Percentiles rank a stretch among this genome's conserved stretches.
Evolutionary conservation across 1,284 basidiomycete genomes (phyloP).

Genomic region (Rugiboletus extremiorientalis): DNA sequence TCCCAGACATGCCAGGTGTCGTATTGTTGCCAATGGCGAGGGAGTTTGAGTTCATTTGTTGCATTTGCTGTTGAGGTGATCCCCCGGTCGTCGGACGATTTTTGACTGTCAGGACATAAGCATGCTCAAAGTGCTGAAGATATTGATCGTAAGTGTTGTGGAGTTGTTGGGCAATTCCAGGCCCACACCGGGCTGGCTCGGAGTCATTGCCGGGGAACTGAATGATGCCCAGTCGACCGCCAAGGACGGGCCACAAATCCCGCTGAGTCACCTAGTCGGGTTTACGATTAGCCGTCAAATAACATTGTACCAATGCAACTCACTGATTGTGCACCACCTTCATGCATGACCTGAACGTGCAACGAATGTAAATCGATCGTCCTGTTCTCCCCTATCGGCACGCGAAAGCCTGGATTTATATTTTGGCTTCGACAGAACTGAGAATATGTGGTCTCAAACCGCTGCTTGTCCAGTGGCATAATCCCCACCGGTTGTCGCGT

Average conservation of each 20-base stretch:
- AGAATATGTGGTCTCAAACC: constrained; percentile 51
- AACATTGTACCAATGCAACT: constrained; percentile 18
- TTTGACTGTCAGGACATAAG: constrained; percentile 42
- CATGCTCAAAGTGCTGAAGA: constrained; percentile 55
- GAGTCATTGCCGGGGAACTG: constrained; percentile 55
- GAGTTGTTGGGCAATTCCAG: constrained; percentile 57
- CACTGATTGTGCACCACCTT: constrained; percentile 53
- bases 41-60: constrained; percentile 15
- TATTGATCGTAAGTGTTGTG: constrained; percentile 59
- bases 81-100: constrained; percentile 17
- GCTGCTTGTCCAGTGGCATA: constrained; percentile 46
- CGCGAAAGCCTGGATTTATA: constrained; percentile 37
- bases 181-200: constrained; percentile 58
- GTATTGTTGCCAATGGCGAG: constrained; percentile 15
- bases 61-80: constrained; percentile 16
- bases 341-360: constrained; percentile 55
- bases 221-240: constrained; percentile 60
- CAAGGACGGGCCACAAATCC: constrained; percentile 65
- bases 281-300: constrained; percentile 1
- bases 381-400: constrained; percentile 49
- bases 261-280: constrained; percentile 49
- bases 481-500: constrained; percentile 15
- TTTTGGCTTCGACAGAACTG: constrained; percentile 45
- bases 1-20: constrained; percentile 14
- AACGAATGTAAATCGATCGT: constrained; percentile 56